A percentile compares a stretch with the other conserved stretches of the same genome.
Conservation (phyloP, 2,329 filamentous ascomycete genomes). For the Fusarium sp. region DNA sequence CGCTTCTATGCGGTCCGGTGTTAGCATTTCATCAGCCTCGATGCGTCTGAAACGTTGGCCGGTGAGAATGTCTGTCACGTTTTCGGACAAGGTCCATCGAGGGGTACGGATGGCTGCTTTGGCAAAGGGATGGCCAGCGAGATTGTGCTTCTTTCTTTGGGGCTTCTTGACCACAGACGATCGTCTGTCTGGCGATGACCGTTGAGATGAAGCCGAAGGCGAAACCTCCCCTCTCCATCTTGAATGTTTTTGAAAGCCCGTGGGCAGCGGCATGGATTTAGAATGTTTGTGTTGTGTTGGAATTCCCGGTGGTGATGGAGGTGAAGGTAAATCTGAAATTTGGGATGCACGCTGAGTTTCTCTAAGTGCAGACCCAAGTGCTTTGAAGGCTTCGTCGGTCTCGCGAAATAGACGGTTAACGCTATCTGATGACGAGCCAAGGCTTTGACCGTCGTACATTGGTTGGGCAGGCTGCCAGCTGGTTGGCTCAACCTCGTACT, state of each 20-base stretch:
- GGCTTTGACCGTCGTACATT: constrained; percentile 37
- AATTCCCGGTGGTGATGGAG: constrained; percentile 38
- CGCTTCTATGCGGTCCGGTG: constrained; percentile 64
- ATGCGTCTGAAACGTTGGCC: constrained; percentile 67
- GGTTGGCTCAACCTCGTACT: constrained; percentile 26
- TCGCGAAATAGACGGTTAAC: constrained; percentile 63
- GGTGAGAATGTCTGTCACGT: constrained; percentile 69
- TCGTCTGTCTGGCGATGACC: constrained; percentile 44
- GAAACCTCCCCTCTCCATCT: constrained; percentile 30
- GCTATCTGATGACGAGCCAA: constrained; percentile 52
- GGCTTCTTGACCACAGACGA: constrained; percentile 58
- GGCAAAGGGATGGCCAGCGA: constrained; percentile 24
- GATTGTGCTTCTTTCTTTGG: constrained; percentile 55
- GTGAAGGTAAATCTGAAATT: constrained; percentile 25
- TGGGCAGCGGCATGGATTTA: constrained; percentile 45
- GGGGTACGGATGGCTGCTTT: constrained; percentile 47
- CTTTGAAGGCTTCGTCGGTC: constrained; percentile 65
- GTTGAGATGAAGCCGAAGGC: constrained; percentile 25
- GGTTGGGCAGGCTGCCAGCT: constrained; percentile 21
- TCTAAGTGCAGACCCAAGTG: constrained; percentile 58
- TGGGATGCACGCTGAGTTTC: constrained; percentile 50
- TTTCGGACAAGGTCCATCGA: constrained; percentile 68
- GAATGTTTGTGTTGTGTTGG: constrained; percentile 35
- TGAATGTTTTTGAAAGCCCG: constrained; percentile 34
- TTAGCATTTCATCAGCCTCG: constrained; percentile 71